Percentiles rank a stretch among this genome's conserved stretches.
These are phyloP conservation scores for Penicillium diatomitis DNA, from an alignment of 495 filamentous ascomycete species.

Conservation along the genomic window DNA sequence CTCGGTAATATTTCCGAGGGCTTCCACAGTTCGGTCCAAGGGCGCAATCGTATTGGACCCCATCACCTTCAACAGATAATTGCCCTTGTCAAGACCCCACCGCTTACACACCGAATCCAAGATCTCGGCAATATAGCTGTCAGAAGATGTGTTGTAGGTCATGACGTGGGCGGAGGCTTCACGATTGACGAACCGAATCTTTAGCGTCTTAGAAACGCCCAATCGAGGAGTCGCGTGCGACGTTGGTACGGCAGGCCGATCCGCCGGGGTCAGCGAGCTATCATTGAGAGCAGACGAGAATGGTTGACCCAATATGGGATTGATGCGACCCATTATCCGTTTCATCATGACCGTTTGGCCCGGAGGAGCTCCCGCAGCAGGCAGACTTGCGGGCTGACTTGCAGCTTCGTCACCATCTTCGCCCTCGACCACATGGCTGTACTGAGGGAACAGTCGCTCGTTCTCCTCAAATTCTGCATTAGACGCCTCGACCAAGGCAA, in stretches of 20 bases:
- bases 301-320: constrained; percentile 48
- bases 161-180: constrained; percentile 52
- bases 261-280: constrained; percentile 49
- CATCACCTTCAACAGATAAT: constrained; percentile 79
- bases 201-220: constrained; percentile 77
- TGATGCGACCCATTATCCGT: constrained; percentile 31
- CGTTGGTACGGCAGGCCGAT: constrained; percentile 47
- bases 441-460: constrained; percentile 62
- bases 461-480: constrained; percentile 71
- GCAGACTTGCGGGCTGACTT: constrained; percentile 31
- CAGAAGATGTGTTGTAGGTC: constrained; percentile 77
- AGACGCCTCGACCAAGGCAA: constrained; percentile 78
- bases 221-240: constrained; percentile 55
- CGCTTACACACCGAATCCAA: constrained; percentile 85
- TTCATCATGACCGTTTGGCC: constrained; percentile 20
- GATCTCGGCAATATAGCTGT: constrained; percentile 90
- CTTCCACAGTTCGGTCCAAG: constrained; percentile 81
- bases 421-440: constrained; percentile 47
- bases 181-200: constrained; percentile 72
- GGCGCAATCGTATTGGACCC: constrained; percentile 76
- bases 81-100: constrained; percentile 80
- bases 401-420: constrained; percentile 29
- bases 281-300: constrained; percentile 46
- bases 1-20: constrained; percentile 72
- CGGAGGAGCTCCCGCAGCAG: constrained; percentile 24